Conservation (phyloP, 176 grass and related monocot species). For the Carex myosuroides region DNA sequence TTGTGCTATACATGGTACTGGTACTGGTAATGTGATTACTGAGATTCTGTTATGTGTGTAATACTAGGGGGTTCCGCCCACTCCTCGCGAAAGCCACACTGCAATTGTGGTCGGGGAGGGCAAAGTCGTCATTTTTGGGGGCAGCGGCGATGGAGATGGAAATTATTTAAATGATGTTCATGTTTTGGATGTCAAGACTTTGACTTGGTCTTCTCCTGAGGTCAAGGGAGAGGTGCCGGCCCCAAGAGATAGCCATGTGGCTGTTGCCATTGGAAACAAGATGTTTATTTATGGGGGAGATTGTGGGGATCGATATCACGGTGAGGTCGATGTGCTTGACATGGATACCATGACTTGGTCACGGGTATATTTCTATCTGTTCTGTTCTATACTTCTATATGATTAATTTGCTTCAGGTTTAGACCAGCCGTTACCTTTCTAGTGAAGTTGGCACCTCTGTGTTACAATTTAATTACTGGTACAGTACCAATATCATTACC, state of each 20-base stretch:
- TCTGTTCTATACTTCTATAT: not conserved
- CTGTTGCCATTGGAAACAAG: conserved; percentile 48
- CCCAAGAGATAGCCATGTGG: conserved; percentile 85
- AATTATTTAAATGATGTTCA: conserved; percentile 94
- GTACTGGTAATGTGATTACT: not conserved
- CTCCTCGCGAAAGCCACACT: conserved; percentile 81
- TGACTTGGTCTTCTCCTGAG: conserved; percentile 79
- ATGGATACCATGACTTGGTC: conserved; percentile 77
- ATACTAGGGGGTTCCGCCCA: conserved; percentile 37
- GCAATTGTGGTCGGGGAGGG: conserved; percentile 42
- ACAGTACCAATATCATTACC: not conserved
- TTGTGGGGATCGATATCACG: conserved; percentile 78
- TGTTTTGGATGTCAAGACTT: conserved; percentile 56
- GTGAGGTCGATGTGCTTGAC: conserved; percentile 90
- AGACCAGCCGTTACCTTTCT: not conserved
- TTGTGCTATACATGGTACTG: not conserved
- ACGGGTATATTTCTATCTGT: conserved; percentile 40
- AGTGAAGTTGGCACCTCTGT: too few species aligned
- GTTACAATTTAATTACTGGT: not conserved
- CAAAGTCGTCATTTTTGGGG: conserved; percentile 75
- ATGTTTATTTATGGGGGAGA: conserved; percentile 81
- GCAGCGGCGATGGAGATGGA: conserved; percentile 83
- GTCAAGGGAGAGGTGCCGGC: conserved; percentile 45
- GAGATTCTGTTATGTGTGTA: not conserved
- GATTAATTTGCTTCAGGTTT: not conserved